Evolutionary conservation across 2,329 filamentous ascomycete species (phyloP).

Genomic region (Ilyonectria robusta): DNA sequence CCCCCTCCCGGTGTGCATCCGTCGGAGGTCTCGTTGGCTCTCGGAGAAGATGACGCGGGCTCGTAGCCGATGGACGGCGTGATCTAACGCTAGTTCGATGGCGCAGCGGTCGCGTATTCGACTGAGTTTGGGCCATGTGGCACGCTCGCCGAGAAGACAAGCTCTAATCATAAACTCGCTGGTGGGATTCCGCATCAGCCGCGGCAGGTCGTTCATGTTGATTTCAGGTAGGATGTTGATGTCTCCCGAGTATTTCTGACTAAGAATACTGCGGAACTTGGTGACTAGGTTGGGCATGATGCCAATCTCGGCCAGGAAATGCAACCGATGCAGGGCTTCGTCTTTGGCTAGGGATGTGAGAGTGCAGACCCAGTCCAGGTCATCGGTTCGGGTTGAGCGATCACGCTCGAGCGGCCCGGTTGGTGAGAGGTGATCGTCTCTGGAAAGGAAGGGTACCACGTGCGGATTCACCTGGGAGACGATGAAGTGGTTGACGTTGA

Average conservation of each 20-base stretch:
- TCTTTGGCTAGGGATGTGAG: constrained; percentile 82
- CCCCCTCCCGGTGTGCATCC: constrained; percentile 54
- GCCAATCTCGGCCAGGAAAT: constrained; percentile 84
- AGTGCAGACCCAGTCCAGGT: constrained; percentile 73
- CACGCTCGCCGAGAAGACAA: constrained; percentile 83
- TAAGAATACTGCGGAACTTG: constrained; percentile 85
- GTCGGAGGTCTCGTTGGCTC: constrained; percentile 72
- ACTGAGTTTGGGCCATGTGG: constrained; percentile 92
- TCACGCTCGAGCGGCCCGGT: constrained; percentile 46
- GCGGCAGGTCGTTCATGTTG: constrained; percentile 79
- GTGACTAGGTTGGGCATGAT: constrained; percentile 84
- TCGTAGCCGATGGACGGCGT: constrained; percentile 78
- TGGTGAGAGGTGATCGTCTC: constrained; percentile 74
- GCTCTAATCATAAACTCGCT: constrained; percentile 88
- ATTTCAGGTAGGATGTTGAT: constrained; percentile 94
- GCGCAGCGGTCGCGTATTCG: constrained; percentile 89
- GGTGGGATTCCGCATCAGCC: constrained; percentile 87
- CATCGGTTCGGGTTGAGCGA: constrained; percentile 51
- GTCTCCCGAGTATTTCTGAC: constrained; percentile 93
- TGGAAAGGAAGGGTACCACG: constrained; percentile 86
- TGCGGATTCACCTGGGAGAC: constrained; percentile 98
- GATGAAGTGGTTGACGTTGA: constrained; percentile 98
- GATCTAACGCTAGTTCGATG: constrained; percentile 87
- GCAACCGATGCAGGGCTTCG: constrained; percentile 85
- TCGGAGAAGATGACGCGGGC: constrained; percentile 79